Evolutionary conservation across 306 rosid species (phyloP).

Genomic region (Castanea sativa): DNA sequence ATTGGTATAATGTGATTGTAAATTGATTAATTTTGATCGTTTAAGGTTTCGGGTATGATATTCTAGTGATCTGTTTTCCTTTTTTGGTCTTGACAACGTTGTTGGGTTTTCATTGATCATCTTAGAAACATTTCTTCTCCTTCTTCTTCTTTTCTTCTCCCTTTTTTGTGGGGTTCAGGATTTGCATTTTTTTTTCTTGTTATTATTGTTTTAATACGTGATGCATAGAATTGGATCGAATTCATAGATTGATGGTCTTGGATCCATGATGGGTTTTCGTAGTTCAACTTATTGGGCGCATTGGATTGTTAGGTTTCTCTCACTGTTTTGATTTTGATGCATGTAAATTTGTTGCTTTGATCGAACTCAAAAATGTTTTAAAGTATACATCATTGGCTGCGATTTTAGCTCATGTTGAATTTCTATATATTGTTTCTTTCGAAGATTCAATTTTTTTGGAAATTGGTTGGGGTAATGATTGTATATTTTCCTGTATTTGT

Average conservation of each 20-base stretch:
- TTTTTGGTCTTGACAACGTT: neutral
- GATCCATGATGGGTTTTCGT: neutral
- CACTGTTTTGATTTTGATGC: neutral
- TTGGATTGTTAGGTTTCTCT: neutral
- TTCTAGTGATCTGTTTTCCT: neutral
- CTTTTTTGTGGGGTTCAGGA: neutral
- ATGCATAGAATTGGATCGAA: neutral
- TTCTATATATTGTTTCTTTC: neutral
- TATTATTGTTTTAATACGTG: neutral
- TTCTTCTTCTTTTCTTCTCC: neutral
- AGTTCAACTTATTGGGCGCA: neutral
- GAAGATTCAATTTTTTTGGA: neutral
- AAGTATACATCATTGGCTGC: neutral
- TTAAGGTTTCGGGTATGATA: neutral
- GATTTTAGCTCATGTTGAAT: neutral
- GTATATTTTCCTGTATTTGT: neutral
- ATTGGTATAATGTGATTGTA: neutral
- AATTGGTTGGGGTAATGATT: neutral
- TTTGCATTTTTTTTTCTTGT: neutral
- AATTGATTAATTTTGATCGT: neutral
- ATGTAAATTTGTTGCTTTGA: neutral
- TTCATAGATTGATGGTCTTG: neutral
- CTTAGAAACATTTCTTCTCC: neutral
- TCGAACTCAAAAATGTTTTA: neutral
- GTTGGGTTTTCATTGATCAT: conserved; percentile 15